Conservation (phyloP, 1,284 basidiomycete species). For the Lentinula novae-zelandiae region DNA sequence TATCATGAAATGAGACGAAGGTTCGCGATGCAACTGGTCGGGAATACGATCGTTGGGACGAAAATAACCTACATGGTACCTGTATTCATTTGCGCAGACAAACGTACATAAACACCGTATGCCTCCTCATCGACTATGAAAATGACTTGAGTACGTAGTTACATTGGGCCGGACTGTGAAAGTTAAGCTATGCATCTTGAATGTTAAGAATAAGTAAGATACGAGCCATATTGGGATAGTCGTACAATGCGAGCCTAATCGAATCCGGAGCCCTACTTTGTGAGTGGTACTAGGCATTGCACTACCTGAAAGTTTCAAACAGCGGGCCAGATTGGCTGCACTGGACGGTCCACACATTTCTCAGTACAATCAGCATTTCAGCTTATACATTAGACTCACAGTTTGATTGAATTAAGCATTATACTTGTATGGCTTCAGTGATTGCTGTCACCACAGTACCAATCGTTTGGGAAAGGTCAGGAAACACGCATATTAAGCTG, state of each 20-base stretch:
- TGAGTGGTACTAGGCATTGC: no score
- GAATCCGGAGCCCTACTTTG: background rate
- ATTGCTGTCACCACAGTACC: background rate
- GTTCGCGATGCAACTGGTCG: background rate
- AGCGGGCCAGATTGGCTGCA: no score
- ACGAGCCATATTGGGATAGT: background rate
- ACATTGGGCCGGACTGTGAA: background rate
- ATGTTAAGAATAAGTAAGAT: background rate
- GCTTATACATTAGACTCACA: background rate
- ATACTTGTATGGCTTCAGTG: background rate
- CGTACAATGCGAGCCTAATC: background rate
- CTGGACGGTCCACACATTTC: background rate
- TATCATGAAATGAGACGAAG: background rate
- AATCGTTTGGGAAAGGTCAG: background rate
- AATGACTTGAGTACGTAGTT: background rate
- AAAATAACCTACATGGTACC: background rate
- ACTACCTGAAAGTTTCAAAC: background rate
- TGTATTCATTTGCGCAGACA: background rate
- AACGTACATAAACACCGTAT: background rate
- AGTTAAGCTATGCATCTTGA: background rate
- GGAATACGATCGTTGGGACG: background rate
- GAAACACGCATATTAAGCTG: background rate
- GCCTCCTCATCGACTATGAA: background rate
- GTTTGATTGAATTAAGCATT: background rate
- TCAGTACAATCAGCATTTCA: background rate